Percentiles rank a stretch among this genome's conserved stretches.
phyloP scores from a whole-genome alignment of 164 flowering plant genomes.

The Akebia trifoliata region DNA sequence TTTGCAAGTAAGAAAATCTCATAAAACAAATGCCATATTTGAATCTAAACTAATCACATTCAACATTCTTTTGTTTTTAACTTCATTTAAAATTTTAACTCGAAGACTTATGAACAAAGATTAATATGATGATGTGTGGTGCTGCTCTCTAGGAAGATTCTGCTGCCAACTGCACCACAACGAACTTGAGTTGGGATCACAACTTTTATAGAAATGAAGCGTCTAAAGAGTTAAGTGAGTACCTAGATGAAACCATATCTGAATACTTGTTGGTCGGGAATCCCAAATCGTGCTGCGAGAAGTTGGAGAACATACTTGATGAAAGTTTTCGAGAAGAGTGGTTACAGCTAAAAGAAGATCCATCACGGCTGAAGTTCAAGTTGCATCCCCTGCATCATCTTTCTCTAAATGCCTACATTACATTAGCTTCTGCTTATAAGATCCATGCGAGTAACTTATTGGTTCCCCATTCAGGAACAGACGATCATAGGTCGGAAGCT shows the following conservation, averaged over 20 bases:
- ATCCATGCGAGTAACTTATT: conserved; percentile 27
- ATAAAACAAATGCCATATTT: background rate
- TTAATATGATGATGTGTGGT: conserved; percentile 1
- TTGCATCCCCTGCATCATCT: conserved; percentile 52
- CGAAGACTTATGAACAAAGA: background rate
- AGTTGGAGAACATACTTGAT: conserved; percentile 49
- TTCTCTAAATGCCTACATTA: conserved; percentile 50
- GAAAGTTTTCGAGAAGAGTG: conserved; percentile 16
- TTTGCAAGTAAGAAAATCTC: conserved; percentile 41
- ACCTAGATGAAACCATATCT: conserved; percentile 38
- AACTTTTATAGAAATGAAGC: conserved; percentile 16
- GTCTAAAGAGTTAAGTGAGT: conserved; percentile 22
- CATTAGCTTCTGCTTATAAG: conserved; percentile 61
- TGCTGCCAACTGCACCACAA: conserved; percentile 2
- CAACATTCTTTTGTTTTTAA: background rate
- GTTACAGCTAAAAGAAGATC: conserved; percentile 13
- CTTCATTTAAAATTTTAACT: background rate
- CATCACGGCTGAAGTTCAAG: conserved; percentile 12
- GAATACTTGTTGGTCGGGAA: conserved; percentile 39
- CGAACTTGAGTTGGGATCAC: conserved; percentile 9
- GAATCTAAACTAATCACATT: background rate
- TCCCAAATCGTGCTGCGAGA: conserved; percentile 49
- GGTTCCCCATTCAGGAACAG: conserved; percentile 14
- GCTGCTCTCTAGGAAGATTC: conserved; percentile 29
- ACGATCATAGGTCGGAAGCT: conserved; percentile 20